Conservation (phyloP, 106 monocot species). For the Amphibolis antarctica region DNA sequence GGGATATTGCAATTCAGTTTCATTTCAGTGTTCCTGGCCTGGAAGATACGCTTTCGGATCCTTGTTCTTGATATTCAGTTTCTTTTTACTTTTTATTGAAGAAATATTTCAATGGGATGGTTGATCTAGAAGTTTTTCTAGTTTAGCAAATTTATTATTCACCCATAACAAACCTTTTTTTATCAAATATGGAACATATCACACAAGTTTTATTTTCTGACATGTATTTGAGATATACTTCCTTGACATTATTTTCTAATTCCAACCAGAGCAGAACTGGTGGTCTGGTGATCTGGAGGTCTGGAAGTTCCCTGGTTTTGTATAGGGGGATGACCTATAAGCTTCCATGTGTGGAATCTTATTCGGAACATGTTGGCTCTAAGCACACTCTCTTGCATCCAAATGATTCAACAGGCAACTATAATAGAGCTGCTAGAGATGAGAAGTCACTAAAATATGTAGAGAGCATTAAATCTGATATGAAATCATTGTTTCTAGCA, state of each 20-base stretch:
- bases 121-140: neutral
- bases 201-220: neutral
- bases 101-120: too few species aligned
- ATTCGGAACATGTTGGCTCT: conserved; percentile 22
- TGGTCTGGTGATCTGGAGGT: conserved; percentile 96
- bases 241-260: neutral
- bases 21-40: too few species aligned
- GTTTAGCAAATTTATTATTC: neutral
- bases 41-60: too few species aligned
- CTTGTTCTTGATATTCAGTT: too few species aligned
- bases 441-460: conserved; percentile 8
- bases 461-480: neutral
- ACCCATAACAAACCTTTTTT: neutral
- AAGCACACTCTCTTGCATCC: neutral
- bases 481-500: neutral
- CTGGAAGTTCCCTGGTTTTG: conserved; percentile 77
- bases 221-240: neutral
- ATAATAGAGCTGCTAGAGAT: neutral
- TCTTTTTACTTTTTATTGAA: too few species aligned
- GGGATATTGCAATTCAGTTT: too few species aligned
- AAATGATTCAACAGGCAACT: conserved; percentile 1
- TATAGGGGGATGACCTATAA: conserved; percentile 80
- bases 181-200: neutral
- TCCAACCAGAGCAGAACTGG: conserved; percentile 57
- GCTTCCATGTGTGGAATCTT: conserved; percentile 60